Evolutionary conservation across 2,329 filamentous ascomycete species (phyloP).

Genomic region (Dothiorella sarmentorum): DNA sequence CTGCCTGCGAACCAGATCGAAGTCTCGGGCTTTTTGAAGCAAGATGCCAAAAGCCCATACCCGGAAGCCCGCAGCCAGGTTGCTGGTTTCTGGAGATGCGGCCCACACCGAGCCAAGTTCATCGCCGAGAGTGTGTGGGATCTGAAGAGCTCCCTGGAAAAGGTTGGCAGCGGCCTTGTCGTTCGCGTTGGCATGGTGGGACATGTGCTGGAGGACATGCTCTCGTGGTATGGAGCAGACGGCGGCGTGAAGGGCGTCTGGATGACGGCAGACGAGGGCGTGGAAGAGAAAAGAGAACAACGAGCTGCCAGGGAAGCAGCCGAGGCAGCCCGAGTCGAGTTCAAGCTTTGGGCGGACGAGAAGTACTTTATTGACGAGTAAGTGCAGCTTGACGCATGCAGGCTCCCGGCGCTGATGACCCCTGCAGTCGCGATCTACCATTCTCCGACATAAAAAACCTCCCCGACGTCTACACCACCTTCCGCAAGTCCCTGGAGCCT

Average conservation of each 20-base stretch:
- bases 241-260: slow-evolving; percentile 40
- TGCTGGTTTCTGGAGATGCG: slow-evolving; percentile 69
- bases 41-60: slow-evolving; percentile 55
- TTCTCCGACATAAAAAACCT: slow-evolving; percentile 57
- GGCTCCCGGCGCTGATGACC: not conserved
- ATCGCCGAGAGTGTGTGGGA: slow-evolving; percentile 71
- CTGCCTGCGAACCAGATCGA: slow-evolving; percentile 70
- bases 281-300: slow-evolving; percentile 67
- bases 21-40: slow-evolving; percentile 65
- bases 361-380: slow-evolving; percentile 80
- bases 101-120: slow-evolving; percentile 68
- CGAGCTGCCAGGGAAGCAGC: slow-evolving; percentile 53
- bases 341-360: slow-evolving; percentile 67
- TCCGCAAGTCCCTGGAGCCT: slow-evolving; percentile 69
- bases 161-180: slow-evolving; percentile 55
- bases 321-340: slow-evolving; percentile 52
- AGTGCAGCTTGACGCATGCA: slow-evolving; percentile 34
- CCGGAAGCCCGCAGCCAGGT: slow-evolving; percentile 64
- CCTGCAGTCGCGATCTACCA: slow-evolving; percentile 61
- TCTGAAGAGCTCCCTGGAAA: slow-evolving; percentile 60
- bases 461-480: slow-evolving; percentile 72
- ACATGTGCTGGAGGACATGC: slow-evolving; percentile 58
- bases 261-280: slow-evolving; percentile 69
- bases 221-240: slow-evolving; percentile 43
- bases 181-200: slow-evolving; percentile 61